Evolutionary conservation across 768 basidiomycete species (phyloP).

Genomic region (Dacryopinax spathularia): DNA sequence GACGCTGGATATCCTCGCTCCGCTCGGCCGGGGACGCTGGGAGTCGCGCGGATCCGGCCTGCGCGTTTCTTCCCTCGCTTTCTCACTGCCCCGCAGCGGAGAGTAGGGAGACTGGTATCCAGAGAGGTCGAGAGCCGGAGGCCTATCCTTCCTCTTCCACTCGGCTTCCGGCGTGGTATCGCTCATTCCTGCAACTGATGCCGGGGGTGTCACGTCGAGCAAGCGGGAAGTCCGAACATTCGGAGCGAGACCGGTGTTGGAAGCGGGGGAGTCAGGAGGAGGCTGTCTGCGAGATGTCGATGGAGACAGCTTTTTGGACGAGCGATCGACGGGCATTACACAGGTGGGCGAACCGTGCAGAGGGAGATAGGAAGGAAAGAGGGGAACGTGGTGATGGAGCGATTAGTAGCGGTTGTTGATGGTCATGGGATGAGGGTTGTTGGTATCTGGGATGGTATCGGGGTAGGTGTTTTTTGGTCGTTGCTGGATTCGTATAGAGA

Average conservation of each 20-base stretch:
- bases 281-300: neutral
- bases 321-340: neutral
- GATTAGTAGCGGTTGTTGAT: neutral
- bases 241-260: neutral
- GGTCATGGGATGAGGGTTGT: neutral
- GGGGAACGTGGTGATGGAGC: neutral
- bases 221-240: neutral
- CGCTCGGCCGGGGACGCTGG: neutral
- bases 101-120: neutral
- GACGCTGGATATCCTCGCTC: neutral
- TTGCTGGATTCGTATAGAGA: neutral
- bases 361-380: neutral
- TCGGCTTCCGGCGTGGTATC: neutral
- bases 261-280: neutral
- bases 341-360: neutral
- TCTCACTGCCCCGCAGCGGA: neutral
- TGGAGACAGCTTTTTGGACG: neutral
- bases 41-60: slow-evolving; percentile 1
- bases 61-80: slow-evolving; percentile 1
- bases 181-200: slow-evolving; percentile 1
- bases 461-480: neutral
- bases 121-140: neutral
- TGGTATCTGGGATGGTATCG: slow-evolving; percentile 5
- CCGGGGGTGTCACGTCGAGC: neutral
- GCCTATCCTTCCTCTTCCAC: neutral